phyloP scores from a whole-genome alignment of 306 rosid species.

The Prunus dulcis region DNA sequence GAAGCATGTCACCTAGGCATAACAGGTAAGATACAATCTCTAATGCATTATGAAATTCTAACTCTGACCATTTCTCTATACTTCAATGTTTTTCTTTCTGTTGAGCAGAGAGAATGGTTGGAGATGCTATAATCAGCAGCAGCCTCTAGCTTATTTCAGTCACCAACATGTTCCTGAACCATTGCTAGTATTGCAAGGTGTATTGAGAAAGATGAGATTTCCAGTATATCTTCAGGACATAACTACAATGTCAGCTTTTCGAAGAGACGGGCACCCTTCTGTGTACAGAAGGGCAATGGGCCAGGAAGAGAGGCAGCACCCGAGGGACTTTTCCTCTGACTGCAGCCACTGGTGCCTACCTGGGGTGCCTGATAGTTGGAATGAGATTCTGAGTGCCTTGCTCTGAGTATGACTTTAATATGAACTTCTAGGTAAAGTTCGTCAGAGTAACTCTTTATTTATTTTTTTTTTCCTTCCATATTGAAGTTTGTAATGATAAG shows the following conservation, averaged over 20 bases:
- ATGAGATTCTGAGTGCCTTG: constrained; percentile 78
- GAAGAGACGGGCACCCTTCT: constrained; percentile 94
- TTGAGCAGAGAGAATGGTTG: constrained; percentile 77
- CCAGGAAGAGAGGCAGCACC: constrained; percentile 59
- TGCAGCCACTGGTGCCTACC: constrained; percentile 99
- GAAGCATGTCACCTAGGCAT: constrained; percentile 96
- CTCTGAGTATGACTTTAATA: constrained; percentile 35
- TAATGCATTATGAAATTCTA: constrained; percentile 5
- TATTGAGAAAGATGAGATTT: constrained; percentile 79
- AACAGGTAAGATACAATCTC: constrained; percentile 58
- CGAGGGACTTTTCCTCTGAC: constrained; percentile 63
- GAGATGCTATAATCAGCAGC: constrained; percentile 86
- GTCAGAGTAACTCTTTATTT: constrained; percentile 19
- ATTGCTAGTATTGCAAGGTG: constrained; percentile 61
- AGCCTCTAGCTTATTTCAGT: constrained; percentile 72
- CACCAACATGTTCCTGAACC: constrained; percentile 78
- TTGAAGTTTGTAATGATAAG: constrained; percentile 24
- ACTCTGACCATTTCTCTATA: background rate
- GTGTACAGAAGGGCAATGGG: constrained; percentile 58
- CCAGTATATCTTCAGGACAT: constrained; percentile 84
- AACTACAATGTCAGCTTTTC: constrained; percentile 72
- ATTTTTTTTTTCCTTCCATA: constrained; percentile 2
- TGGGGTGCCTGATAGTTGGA: constrained; percentile 96
- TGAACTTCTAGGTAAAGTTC: constrained; percentile 28
- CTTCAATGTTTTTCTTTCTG: background rate